Conservation (phyloP, 2,329 filamentous ascomycete genomes). For the Rhinocladiella mackenziei region DNA sequence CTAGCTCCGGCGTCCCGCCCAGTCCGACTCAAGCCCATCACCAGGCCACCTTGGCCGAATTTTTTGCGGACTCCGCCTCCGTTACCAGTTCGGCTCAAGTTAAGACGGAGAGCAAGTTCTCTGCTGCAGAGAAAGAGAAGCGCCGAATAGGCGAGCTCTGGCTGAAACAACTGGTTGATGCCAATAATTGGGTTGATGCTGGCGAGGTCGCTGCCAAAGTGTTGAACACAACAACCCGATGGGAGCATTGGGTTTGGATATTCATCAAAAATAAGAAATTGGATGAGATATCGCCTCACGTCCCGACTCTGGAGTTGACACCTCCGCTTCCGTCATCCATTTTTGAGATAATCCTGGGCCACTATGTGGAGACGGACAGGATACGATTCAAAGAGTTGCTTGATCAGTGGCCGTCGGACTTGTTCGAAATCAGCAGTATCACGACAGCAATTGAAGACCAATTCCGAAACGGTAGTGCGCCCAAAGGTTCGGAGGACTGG, state of each 20-base stretch:
- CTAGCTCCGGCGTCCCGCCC: slow-evolving; percentile 30
- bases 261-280: slow-evolving; percentile 84
- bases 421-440: slow-evolving; percentile 75
- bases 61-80: slow-evolving; percentile 68
- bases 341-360: slow-evolving; percentile 82
- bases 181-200: slow-evolving; percentile 70
- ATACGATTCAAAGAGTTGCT: slow-evolving; percentile 72
- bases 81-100: slow-evolving; percentile 55
- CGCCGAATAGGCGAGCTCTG: slow-evolving; percentile 86
- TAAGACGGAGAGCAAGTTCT: slow-evolving; percentile 41
- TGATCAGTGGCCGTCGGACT: slow-evolving; percentile 75
- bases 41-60: slow-evolving; percentile 55
- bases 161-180: slow-evolving; percentile 77
- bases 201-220: slow-evolving; percentile 80
- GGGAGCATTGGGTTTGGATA: slow-evolving; percentile 94
- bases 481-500: slow-evolving; percentile 81
- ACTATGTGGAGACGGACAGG: slow-evolving; percentile 80
- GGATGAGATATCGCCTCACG: slow-evolving; percentile 80
- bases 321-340: slow-evolving; percentile 76
- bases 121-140: slow-evolving; percentile 78
- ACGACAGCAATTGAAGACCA: slow-evolving; percentile 77
- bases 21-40: slow-evolving; percentile 35
- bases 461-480: slow-evolving; percentile 64
- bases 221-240: slow-evolving; percentile 70
- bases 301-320: slow-evolving; percentile 71